Base-by-base conservation (phyloP, 768 basidiomycete species). In the Mycena belliarum region DNA sequence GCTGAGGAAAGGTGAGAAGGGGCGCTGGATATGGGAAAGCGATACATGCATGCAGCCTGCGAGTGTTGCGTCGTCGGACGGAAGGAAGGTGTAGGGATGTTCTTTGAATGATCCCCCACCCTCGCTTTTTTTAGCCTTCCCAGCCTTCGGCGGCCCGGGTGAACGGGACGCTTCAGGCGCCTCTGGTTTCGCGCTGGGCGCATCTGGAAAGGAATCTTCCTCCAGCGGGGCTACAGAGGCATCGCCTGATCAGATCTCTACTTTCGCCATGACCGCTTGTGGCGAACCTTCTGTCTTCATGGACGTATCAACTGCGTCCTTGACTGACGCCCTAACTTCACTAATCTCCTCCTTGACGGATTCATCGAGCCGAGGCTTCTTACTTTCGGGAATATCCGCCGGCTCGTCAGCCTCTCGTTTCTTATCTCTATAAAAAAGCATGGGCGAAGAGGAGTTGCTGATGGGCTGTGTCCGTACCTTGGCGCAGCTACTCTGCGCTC, bases 21-120 rank as follows among this genome's bases (percentile, higher is more conserved):
- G 7, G 29, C 29, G 29, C 6, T 32, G 29, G 29, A 32, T 12
- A 32, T 32, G 12, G 29, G 29, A 38, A 18, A 15, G 40, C 20
- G 40, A 35, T 26, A 74, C 87, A 69, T 70, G 93, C 94, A 88
- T 80, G 83, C 90, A 92, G 16, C 79, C 76, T 52, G 76, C 66
- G 42, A 98, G 76, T 50, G 87, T 81, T 6, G 86, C 85, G 66
- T 97, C 88, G 56, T 85, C 76, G 3, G 84, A 77, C 2, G 83
- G 68, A 28, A 98, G 73, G 74, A 89, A 95, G 0, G 89, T 93
- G 70, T 90, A 97, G 1, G 95, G 95, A 70, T 91, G 92, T 70
- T 98, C 95, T 68, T 89, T 94, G 79, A 90, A 95, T 14, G 73
- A 71, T 16, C 76, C 72, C 55, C 70, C 72, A 28, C 68, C 69